These are phyloP conservation scores for Mycena floridula DNA, from an alignment of 768 basidiomycete species.

Conservation along the genomic window DNA sequence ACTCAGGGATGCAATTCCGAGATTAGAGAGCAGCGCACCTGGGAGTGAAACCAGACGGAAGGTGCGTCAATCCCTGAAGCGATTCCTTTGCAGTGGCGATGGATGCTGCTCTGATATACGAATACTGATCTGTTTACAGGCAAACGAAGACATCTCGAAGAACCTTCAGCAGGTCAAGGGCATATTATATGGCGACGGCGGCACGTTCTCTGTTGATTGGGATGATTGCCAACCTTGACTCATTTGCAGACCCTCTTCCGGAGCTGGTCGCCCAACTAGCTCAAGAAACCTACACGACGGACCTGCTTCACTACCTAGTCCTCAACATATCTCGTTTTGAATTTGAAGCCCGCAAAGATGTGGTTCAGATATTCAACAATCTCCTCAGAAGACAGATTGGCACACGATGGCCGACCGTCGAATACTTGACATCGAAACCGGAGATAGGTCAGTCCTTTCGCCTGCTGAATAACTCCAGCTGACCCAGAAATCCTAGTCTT, in stretches of 20 bases:
- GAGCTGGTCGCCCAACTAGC: slow-evolving; percentile 92
- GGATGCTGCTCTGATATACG: background rate
- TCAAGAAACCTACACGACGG: slow-evolving; percentile 91
- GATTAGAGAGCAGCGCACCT: slow-evolving; percentile 66
- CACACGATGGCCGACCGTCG: slow-evolving; percentile 91
- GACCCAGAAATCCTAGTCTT: slow-evolving; percentile 67
- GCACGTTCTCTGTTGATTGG: slow-evolving; percentile 32
- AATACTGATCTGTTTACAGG: slow-evolving; percentile 36
- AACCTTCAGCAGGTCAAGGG: slow-evolving; percentile 87
- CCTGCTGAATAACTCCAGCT: too few relatives aligned
- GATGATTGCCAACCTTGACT: slow-evolving; percentile 2
- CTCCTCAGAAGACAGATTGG: slow-evolving; percentile 90
- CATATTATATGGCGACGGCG: slow-evolving; percentile 83
- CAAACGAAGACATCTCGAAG: slow-evolving; percentile 85
- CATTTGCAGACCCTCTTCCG: slow-evolving; percentile 63
- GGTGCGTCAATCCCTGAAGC: too few relatives aligned
- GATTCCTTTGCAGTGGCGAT: too few relatives aligned
- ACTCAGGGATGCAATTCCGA: slow-evolving; percentile 72
- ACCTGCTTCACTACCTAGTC: slow-evolving; percentile 78
- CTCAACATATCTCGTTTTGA: slow-evolving; percentile 82
- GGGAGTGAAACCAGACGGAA: slow-evolving; percentile 76
- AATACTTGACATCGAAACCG: slow-evolving; percentile 76
- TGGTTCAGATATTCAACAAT: slow-evolving; percentile 85
- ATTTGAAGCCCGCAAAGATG: slow-evolving; percentile 88
- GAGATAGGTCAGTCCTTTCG: too few relatives aligned